A percentile compares a stretch with the other conserved stretches of the same genome.
phyloP scores from a whole-genome alignment of 768 basidiomycete genomes.

The Lactarius trivialis region DNA sequence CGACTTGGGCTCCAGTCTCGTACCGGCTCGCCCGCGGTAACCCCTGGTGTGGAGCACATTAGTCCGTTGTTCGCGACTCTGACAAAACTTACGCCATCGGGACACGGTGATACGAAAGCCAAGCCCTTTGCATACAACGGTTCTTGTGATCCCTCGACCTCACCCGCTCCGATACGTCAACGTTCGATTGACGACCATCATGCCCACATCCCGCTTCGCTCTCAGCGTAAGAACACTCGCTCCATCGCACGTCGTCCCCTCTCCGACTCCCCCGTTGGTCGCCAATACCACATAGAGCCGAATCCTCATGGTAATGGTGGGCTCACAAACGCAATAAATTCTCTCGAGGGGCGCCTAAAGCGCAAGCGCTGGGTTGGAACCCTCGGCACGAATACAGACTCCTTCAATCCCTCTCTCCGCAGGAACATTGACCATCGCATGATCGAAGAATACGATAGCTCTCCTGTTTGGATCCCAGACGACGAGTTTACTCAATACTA shows the following conservation, averaged over 20 bases:
- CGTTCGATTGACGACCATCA: conserved; percentile 27
- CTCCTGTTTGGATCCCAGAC: conserved; percentile 78
- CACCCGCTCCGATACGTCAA: conserved; percentile 22
- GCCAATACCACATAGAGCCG: conserved; percentile 42
- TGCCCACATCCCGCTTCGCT: conserved; percentile 31
- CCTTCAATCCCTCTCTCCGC: conserved; percentile 49
- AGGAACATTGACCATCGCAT: conserved; percentile 49
- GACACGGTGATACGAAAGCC: conserved; percentile 13
- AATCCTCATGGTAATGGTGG: conserved; percentile 80
- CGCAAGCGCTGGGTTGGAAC: conserved; percentile 63
- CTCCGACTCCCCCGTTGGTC: conserved; percentile 28
- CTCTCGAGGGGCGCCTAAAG: conserved; percentile 49
- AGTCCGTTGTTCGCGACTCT: conserved; percentile 52
- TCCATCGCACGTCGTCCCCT: conserved; percentile 47
- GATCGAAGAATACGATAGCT: conserved; percentile 34
- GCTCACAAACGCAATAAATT: conserved; percentile 70
- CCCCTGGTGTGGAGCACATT: conserved; percentile 36
- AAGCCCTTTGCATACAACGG: conserved; percentile 22
- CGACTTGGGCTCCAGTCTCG: conserved; percentile 32
- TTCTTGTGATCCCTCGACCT: conserved; percentile 18
- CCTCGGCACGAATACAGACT: conserved; percentile 64
- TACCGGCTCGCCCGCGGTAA: conserved; percentile 37
- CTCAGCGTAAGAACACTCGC: conserved; percentile 47
- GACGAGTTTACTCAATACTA: conserved; percentile 73
- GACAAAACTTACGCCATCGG: conserved; percentile 22